These are phyloP conservation scores for Lachnellula occidentalis DNA, from an alignment of 2,329 filamentous ascomycete genomes.

Conservation along the genomic window DNA sequence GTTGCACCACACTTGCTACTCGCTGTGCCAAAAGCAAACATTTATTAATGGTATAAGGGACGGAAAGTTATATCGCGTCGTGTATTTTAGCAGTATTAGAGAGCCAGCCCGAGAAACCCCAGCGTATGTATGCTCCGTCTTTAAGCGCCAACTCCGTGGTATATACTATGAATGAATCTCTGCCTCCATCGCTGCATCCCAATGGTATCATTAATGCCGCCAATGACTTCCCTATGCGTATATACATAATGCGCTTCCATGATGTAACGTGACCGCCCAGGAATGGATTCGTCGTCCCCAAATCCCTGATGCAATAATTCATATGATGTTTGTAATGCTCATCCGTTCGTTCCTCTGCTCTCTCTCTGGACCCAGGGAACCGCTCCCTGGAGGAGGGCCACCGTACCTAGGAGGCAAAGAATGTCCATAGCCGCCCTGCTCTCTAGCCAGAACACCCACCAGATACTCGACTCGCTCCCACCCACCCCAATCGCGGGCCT, in stretches of 20 bases:
- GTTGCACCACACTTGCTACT: too few relatives aligned
- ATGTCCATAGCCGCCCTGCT: slow-evolving; percentile 17
- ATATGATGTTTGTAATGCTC: slow-evolving; percentile 29
- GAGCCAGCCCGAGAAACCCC: not conserved
- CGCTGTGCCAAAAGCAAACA: too few relatives aligned
- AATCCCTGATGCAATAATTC: not conserved
- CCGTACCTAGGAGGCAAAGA: slow-evolving; percentile 10
- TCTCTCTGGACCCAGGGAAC: not conserved
- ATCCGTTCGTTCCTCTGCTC: slow-evolving; percentile 23
- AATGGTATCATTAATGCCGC: not conserved
- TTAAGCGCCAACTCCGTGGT: slow-evolving; percentile 1
- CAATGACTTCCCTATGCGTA: not conserved
- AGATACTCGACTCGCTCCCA: slow-evolving; percentile 70
- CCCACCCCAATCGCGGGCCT: slow-evolving; percentile 67
- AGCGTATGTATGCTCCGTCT: not conserved
- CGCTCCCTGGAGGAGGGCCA: not conserved
- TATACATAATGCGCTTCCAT: not conserved
- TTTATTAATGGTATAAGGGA: too few relatives aligned
- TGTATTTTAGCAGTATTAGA: not conserved
- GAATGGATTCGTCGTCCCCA: not conserved
- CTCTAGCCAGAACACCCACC: slow-evolving; percentile 46
- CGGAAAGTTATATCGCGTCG: too few relatives aligned
- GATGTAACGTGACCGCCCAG: not conserved
- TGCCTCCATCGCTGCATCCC: not conserved
- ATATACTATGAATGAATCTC: not conserved